Base-by-base conservation (phyloP, 371 early-diverging fungal species). In the Dipsacomyces acuminosporus region DNA sequence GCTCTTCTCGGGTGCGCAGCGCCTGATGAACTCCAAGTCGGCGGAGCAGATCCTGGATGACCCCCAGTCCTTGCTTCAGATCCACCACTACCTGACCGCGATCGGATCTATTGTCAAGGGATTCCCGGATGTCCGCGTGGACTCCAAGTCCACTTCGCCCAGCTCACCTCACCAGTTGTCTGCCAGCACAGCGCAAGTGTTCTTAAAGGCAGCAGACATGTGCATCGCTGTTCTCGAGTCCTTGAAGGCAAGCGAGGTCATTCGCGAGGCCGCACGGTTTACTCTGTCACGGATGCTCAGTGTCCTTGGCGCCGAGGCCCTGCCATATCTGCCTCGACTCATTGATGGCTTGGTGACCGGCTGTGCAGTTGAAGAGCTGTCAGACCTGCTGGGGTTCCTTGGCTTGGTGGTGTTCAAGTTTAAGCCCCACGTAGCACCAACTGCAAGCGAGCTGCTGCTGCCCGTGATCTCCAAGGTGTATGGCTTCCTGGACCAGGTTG, bases 91-190 rank as follows among this genome's bases (percentile, higher is more conserved):
- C 23, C 78, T 96, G 34, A 83, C 84, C 66, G 91, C 95, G 1
- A 80, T 94, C 35, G 97, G 95, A 38, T 84, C 87, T 48, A 80
- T 94, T 18, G 83, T 85, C 24, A 92, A 93, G 74, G 91, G 90
- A n/a, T 92, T 91, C 76, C 93, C 93, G 6, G 84, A 89, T 38
- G 76, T 80, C 30, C 73, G 73, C 40, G 63, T 64, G 13, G 65
- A 63, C 43, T 34, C 61, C 13, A 61, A 72, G 48, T 30, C 35
- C 8, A 43, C 43, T 3, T 50, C 61, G 21, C 42, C 64, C 1
- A 52, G 53, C 45, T 17, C 51, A 23, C 62, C 64, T 8, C 48
- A 64, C 25, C 56, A 63, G 36, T 54, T 73, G 8, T 64, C 74
- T 11, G 42, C 63, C 21, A 61, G 56, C 59, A 64, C 62, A 3